A percentile compares a stretch with the other conserved stretches of the same genome.
Conservation (phyloP, 179 eudicot genomes). For the Silene vulgaris region DNA sequence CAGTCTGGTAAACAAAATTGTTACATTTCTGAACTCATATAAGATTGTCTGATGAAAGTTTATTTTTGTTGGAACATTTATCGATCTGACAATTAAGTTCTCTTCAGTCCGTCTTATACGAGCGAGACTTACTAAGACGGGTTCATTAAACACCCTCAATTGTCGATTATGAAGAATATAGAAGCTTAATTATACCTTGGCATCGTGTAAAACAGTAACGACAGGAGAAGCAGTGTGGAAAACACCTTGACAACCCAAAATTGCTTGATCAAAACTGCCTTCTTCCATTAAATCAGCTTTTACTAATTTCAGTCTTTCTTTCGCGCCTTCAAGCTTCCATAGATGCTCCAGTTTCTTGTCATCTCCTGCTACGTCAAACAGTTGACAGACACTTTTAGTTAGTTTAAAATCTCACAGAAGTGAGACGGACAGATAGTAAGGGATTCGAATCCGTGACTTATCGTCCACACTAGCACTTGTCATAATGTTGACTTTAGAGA, state of each 20-base stretch:
- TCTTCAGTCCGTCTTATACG: neutral
- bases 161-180: neutral
- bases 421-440: no score
- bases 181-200: conserved; percentile 39
- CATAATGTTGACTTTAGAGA: neutral
- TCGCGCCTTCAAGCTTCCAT: conserved; percentile 81
- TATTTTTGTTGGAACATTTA: no score
- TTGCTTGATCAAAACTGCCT: conserved; percentile 82
- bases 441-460: no score
- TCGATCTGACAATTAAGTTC: no score
- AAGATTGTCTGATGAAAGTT: no score
- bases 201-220: conserved; percentile 38
- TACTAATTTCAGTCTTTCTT: conserved; percentile 64
- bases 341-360: conserved; percentile 58
- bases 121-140: neutral
- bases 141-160: neutral
- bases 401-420: neutral
- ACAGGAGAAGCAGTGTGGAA: conserved; percentile 96
- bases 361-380: conserved; percentile 36
- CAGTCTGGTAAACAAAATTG: conserved; percentile 37
- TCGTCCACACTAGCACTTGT: neutral
- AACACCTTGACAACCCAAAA: conserved; percentile 74
- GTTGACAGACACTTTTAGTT: neutral
- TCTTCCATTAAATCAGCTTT: conserved; percentile 64
- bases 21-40: no score